Base-by-base conservation (phyloP, 495 filamentous ascomycete species). In the Astrothelium macrocarpum region DNA sequence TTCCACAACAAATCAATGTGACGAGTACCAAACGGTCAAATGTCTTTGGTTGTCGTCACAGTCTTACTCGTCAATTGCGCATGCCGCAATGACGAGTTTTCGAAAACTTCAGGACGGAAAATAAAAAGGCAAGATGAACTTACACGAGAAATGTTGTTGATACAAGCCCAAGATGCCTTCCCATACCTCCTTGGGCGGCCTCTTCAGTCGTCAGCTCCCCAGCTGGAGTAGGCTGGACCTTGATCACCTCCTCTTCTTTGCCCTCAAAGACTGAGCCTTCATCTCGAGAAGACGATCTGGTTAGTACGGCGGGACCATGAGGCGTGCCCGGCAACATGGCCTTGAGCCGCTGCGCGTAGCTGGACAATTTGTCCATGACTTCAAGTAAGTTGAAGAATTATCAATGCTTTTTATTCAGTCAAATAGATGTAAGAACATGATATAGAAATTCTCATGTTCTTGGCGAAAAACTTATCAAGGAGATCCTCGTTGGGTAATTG, bases 161-260 rank as follows among this genome's bases (percentile, higher is more conserved):
- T 0, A 56, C n/a, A 11, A 56, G 4, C 0, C 49, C 49, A 9
- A 56, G 4, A 29, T 56, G 49, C 25, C 49, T 56, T 29, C 49
- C 49, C 25, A 56, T 28, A 25, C 49, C 49, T 26, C 49, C 49
- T 9, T 29, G 12, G 2, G 49, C 7, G 23, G 49, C 49, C 25
- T 56, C 49, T 29, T 56, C 49, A 56, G 49, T 56, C 49, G 49
- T 56, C 49, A 56, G 29, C 25, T 56, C 49, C 16, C 49, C 49
- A 0, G 49, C 49, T 29, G 26, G 49, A 1, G 29, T 29, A 29
- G 49, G 49, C 25, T 56, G 49, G 7, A 56, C 25, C 2, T 9
- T 56, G 20, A 56, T 29, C 49, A 56, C 20, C 25, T 56, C 49
- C 20, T 56, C 49, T 20, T 56, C 20, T 29, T 56, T 56, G 0